Evolutionary conservation across 2,329 filamentous ascomycete genomes (phyloP).

Genomic region (Periconia macrospinosa): DNA sequence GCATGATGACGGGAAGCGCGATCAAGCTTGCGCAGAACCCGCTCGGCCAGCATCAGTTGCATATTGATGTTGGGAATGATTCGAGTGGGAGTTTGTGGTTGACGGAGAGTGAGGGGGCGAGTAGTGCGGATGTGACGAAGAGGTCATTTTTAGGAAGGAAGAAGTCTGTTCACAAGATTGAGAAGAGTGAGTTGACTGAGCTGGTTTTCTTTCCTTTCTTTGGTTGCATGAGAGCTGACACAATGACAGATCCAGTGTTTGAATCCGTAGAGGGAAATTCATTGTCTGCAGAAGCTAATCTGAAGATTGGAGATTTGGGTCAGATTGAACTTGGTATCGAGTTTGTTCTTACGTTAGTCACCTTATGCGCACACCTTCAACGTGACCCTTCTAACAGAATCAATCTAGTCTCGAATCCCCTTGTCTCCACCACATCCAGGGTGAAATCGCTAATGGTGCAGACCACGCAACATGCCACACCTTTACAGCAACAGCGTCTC

Average conservation of each 20-base stretch:
- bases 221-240: background rate
- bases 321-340: slow-evolving; percentile 28
- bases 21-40: slow-evolving; percentile 5
- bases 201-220: background rate
- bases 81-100: slow-evolving; percentile 7
- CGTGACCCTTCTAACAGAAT: background rate
- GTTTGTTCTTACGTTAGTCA: slow-evolving; percentile 38
- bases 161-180: background rate
- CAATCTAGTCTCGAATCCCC: slow-evolving; percentile 33
- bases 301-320: slow-evolving; percentile 10
- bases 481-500: slow-evolving; percentile 24
- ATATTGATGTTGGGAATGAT: background rate
- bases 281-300: background rate
- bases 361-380: background rate
- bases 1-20: background rate
- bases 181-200: background rate
- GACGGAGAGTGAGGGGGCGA: slow-evolving; percentile 10
- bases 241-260: background rate
- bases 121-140: background rate
- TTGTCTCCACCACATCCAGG: slow-evolving; percentile 36
- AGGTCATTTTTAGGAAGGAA: slow-evolving; percentile 7
- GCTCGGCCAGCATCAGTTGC: slow-evolving; percentile 10
- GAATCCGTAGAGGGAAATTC: background rate
- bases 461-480: slow-evolving; percentile 17
- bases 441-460: background rate